Evolutionary conservation across 2,329 filamentous ascomycete species (phyloP), one percentile per base, ranked within the genome.

Genomic region (Pseudogymnoascus sp.): DNA sequence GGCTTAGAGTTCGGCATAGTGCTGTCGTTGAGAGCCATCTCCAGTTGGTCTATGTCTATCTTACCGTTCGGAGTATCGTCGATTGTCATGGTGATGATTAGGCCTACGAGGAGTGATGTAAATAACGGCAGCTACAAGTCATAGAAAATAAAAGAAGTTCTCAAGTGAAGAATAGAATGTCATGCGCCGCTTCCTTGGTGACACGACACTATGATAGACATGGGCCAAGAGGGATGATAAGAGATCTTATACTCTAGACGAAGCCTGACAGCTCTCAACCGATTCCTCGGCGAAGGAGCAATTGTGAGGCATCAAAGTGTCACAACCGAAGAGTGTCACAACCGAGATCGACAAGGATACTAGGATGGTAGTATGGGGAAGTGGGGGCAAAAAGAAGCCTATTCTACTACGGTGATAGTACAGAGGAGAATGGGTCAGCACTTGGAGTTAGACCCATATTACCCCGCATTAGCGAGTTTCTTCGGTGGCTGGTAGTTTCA

Each of bases 241-340:
- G 46, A 31, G n/a, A n/a, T 53, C 46, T 53, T 53, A 53, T 53
- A n/a, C 3, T 31, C 46, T 53, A 8, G 46, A 31, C 46, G 6
- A 53, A 8, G 46, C 23, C n/a, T 18, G 8, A 53, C 14, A 31
- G 25, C 8, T 31, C n/a, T 53, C 5, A 31, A 10, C 46, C 25
- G 23, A 31, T 31, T 73, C 16, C 79, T 66, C 67, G 77, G 79
- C 78, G 78, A 81, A 14, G 70, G 71, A 7, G 79, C 81, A 81
- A 63, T 80, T 77, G 25, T 79, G 71, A 0, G 79, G 79, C 62
- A 81, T 81, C 78, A 62, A 65, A 78, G 79, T 70, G 87, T 87
- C 59, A 53, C 46, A 31, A 31, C 46, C 46, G 46, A 53, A n/a
- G 23, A 11, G n/a, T 31, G 46, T 31, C 44, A 50, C 44, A 50